Conservation (phyloP, 805 yeast species). For the Pichia paraexigua region DNA sequence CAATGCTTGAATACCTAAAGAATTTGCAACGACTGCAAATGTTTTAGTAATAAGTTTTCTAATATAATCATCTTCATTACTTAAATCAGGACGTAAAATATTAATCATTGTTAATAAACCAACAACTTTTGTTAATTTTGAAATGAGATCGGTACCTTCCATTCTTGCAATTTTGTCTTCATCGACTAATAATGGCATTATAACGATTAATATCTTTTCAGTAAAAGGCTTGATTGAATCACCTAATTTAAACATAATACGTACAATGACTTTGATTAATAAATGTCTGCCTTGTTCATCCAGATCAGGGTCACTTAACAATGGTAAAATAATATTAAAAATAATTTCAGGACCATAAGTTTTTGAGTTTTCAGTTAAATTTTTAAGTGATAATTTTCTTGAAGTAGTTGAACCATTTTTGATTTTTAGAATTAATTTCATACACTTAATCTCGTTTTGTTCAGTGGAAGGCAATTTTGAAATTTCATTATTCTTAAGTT, state of each 20-base stretch:
- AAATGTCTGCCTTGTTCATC: slow-evolving; percentile 81
- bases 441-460: slow-evolving; percentile 47
- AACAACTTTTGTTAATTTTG: slow-evolving; percentile 69
- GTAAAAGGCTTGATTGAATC: slow-evolving; percentile 64
- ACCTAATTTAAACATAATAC: slow-evolving; percentile 60
- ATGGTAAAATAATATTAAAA: slow-evolving; percentile 66
- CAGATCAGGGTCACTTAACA: slow-evolving; percentile 60
- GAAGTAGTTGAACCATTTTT: slow-evolving; percentile 70
- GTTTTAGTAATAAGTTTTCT: slow-evolving; percentile 70
- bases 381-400: slow-evolving; percentile 63
- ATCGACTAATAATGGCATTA: slow-evolving; percentile 74
- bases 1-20: slow-evolving; percentile 63
- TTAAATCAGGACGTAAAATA: slow-evolving; percentile 73
- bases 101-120: slow-evolving; percentile 79
- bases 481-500: slow-evolving; percentile 19
- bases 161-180: slow-evolving; percentile 66
- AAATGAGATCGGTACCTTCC: slow-evolving; percentile 73
- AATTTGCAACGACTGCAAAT: slow-evolving; percentile 74
- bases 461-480: slow-evolving; percentile 41
- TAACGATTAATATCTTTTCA: slow-evolving; percentile 60
- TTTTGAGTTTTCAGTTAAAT: slow-evolving; percentile 54
- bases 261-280: slow-evolving; percentile 64
- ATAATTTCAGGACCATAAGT: slow-evolving; percentile 62
- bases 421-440: slow-evolving; percentile 56
- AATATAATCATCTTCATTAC: slow-evolving; percentile 71